phyloP scores from a whole-genome alignment of 257 asterid species.

The Solanum piurae region DNA sequence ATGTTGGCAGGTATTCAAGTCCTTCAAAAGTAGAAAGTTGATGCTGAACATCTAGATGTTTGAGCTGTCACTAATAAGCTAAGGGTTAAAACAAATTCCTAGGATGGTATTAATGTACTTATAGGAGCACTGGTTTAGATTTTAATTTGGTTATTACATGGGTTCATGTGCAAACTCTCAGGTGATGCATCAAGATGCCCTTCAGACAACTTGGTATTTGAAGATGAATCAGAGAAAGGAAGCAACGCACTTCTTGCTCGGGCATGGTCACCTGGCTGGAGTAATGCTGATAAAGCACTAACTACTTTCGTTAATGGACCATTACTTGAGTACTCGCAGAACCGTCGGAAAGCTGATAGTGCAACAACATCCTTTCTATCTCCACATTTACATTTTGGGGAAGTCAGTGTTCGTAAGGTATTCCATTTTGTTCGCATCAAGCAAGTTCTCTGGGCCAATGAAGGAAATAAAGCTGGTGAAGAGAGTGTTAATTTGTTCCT shows the following conservation, averaged over 20 bases:
- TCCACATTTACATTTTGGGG: conserved; percentile 88
- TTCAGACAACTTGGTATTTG: conserved; percentile 52
- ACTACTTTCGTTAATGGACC: conserved; percentile 71
- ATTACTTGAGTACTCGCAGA: conserved; percentile 69
- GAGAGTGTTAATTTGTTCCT: conserved; percentile 89
- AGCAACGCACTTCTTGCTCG: conserved; percentile 92
- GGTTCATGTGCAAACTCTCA: conserved; percentile 8
- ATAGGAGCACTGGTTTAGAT: not conserved
- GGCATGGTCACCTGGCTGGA: conserved; percentile 98
- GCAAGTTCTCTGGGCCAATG: conserved; percentile 86
- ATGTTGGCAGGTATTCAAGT: not conserved
- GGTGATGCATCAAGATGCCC: conserved; percentile 60
- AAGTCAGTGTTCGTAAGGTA: conserved; percentile 77
- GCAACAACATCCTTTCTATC: conserved; percentile 91
- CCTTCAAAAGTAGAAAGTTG: not conserved
- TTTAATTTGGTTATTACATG: not conserved
- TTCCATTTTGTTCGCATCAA: conserved; percentile 81
- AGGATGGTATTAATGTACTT: not conserved
- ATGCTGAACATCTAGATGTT: not conserved
- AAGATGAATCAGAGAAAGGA: conserved; percentile 80
- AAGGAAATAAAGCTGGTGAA: conserved; percentile 77
- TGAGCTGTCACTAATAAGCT: not conserved
- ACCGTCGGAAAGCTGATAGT: conserved; percentile 85
- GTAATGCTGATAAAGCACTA: conserved; percentile 79
- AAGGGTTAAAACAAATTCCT: not conserved